Evolutionary conservation across 1,284 basidiomycete genomes (phyloP), one percentile per base, ranked within the genome.

Genomic region (Ganoderma multipileum): DNA sequence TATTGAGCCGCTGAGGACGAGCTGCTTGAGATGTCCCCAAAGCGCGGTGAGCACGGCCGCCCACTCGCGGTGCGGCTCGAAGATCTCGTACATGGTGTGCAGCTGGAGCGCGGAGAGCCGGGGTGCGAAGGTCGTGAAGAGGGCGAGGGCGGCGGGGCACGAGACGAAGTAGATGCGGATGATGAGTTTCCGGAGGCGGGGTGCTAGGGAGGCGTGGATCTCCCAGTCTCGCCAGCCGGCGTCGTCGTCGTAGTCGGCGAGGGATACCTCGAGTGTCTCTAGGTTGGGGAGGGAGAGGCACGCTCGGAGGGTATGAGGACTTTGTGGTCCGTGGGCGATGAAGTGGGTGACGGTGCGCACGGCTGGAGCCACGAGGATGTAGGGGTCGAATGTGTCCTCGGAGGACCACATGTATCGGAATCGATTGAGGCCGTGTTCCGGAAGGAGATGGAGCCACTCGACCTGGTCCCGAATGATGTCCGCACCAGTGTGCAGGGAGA

Each of bases 231-330:
- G 9, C 44, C 41, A 42, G 7, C 23, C 12, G 28, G n/a, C 38
- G 59, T 11, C 18, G 41, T 20, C 39, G 41, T 30, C 41, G 38
- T 11, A 38, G 20, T 39, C 20, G 42, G 14, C 50, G 20, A 67
- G 61, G 2, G 47, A 36, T 2, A 67, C 42, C 36, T 67, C 66
- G 55, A 67, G 66, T 3, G 61, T 60, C 54, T 59, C 61, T 3
- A 67, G n/a, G n/a, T n/a, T 16, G 2, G 66, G 66, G 33, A 67
- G 55, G 23, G 36, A 36, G 26, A 67, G 52, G 26, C 66, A 67
- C 55, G 66, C 57, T 1, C 16, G 14, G n/a, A 67, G 55, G 4
- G 20, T 11, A 1, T 20, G 18, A 4, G 38, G 16, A n/a, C 16
- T 16, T 11, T 33, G 23, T 4, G 61, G 61, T 1, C 66, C 61